Evolutionary conservation across 148 eudicot genomes (phyloP).

Genomic region (Amaranthus hypochondriacus): DNA sequence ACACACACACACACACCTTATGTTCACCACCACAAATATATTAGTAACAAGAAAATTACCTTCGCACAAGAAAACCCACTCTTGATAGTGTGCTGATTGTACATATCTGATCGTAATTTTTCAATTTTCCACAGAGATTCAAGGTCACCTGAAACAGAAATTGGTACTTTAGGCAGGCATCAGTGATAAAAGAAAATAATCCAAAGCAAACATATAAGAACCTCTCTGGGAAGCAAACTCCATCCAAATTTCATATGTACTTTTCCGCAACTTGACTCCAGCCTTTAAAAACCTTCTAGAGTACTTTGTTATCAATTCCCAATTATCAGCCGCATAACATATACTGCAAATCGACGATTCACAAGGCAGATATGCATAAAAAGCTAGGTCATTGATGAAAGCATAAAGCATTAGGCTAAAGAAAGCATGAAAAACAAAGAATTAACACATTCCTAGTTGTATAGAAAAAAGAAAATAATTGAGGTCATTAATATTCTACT

Average conservation of each 20-base stretch:
- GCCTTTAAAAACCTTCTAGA: conserved; percentile 56
- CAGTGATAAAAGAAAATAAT: not conserved
- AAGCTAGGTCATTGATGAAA: not conserved
- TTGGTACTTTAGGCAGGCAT: not conserved
- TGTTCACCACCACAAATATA: not conserved
- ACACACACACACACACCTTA: not conserved
- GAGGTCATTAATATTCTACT: not conserved
- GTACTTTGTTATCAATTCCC: conserved; percentile 73
- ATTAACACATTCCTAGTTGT: not conserved
- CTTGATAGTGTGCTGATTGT: conserved; percentile 55
- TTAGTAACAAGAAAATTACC: conserved; percentile 37
- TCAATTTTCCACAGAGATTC: conserved; percentile 81
- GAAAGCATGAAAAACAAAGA: conserved; percentile 1
- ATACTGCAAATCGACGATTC: conserved; percentile 51
- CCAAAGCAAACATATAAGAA: conserved; percentile 21
- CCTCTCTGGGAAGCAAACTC: conserved; percentile 76
- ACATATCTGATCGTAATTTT: conserved; percentile 62
- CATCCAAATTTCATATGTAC: conserved; percentile 79
- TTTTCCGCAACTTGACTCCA: conserved; percentile 70
- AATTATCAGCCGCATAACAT: conserved; percentile 58
- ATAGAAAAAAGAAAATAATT: not conserved
- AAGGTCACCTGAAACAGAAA: conserved; percentile 55
- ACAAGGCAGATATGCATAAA: not conserved
- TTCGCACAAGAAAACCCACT: conserved; percentile 84
- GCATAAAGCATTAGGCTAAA: not conserved